Evolutionary conservation across 768 basidiomycete species (phyloP), one percentile per base, ranked within the genome.

Genomic region (Tremella yokohamensis): DNA sequence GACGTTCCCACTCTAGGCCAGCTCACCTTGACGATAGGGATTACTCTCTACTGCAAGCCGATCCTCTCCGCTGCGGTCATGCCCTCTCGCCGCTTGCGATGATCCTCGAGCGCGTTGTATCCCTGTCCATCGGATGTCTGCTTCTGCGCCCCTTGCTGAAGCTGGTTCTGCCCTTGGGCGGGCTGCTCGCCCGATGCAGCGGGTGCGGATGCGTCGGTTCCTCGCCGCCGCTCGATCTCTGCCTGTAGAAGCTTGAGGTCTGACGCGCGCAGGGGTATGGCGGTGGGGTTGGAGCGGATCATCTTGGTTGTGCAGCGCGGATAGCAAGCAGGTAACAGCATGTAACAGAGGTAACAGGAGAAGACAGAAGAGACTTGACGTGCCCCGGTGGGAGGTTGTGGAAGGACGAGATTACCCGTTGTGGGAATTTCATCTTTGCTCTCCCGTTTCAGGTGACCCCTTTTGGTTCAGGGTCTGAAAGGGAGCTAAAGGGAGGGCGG

Each of bases 211-310:
- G 57, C 2, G 20, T 29, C 47, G 16, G 50, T 34, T 34, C 11
- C 29, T 54, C 64, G 64, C 1, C 65, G 61, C 47, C 69, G 66
- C 16, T 72, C 67, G 9, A 68, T 52, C 39, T 68, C 65, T 6
- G 61, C 54, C 54, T 72, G 70, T 22, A 72, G 62, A 26, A 62
- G 56, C 42, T 68, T 69, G 49, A 72, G 51, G 48, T 72, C 70
- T 16, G 64, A 62, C 4, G 68, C 63, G n/a, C 70, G 59, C 16
- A 72, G 58, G 19, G 70, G 68, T n/a, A 72, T 69, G 22, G 68
- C 68, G 8, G 70, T 72, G 16, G 70, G 70, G 45, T 72, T 72
- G 0, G 70, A 69, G 38, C 68, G 68, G 26, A 72, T 72, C 70
- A 72, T 72, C 11, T 12, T 56, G 48, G 42, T 16, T 20, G 29